Percentiles rank a stretch among this genome's conserved stretches.
These are phyloP conservation scores for Leishmania aethiopica DNA, from an alignment of 208 protist genomes.

Conservation along the genomic window DNA sequence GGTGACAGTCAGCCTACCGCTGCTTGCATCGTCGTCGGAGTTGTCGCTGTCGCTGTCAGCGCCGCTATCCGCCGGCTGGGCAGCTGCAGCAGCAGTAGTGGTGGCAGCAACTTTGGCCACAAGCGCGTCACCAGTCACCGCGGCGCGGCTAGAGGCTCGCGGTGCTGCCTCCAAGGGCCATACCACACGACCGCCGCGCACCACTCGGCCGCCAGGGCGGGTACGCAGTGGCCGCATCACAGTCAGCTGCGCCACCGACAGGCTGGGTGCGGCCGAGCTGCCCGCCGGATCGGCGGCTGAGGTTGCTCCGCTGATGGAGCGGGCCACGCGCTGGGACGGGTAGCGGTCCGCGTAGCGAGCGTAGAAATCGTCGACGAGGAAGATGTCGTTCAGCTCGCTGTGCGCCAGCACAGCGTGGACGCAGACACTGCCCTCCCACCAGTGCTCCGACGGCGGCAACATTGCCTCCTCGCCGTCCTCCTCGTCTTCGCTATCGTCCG, in stretches of 20 bases:
- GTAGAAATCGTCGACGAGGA: conserved; percentile 93
- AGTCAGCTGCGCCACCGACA: conserved; percentile 54
- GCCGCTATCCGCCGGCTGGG: background rate
- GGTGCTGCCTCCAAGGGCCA: conserved; percentile 42
- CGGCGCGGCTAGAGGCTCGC: conserved; percentile 36
- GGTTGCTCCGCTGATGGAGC: conserved; percentile 15
- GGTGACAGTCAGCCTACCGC: background rate
- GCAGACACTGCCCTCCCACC: conserved; percentile 81
- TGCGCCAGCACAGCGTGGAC: conserved; percentile 73
- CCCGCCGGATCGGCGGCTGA: background rate
- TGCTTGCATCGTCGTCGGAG: conserved; percentile 21
- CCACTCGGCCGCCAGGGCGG: conserved; percentile 47
- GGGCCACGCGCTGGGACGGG: conserved; percentile 47
- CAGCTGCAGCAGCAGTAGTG: conserved; percentile 1
- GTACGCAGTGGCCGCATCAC: conserved; percentile 63
- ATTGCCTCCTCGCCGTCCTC: conserved; percentile 59
- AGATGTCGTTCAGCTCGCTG: conserved; percentile 83
- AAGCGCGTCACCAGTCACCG: conserved; percentile 7
- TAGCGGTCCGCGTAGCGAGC: conserved; percentile 60
- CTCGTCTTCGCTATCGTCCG: conserved; percentile 25
- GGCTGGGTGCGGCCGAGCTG: background rate
- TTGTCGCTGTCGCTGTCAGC: background rate
- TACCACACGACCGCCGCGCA: conserved; percentile 58
- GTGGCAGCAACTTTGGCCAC: background rate
- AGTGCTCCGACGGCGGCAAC: conserved; percentile 27